Conservation (phyloP, 148 eudicot species). For the Rhododendron ovatum region DNA sequence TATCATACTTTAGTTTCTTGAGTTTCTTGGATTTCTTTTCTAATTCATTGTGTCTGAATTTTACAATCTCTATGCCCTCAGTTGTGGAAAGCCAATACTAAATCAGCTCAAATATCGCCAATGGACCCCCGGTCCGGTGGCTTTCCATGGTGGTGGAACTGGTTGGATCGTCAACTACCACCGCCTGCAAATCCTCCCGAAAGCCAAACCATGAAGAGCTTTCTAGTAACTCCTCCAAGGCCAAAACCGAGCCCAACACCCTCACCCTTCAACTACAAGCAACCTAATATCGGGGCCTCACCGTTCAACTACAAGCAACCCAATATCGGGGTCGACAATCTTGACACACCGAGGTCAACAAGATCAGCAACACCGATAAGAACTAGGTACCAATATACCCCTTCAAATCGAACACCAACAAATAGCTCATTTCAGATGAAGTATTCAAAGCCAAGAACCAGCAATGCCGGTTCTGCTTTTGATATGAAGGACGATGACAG, state of each 20-base stretch:
- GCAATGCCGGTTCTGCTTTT: constrained; percentile 35
- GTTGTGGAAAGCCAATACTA: constrained; percentile 62
- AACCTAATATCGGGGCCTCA: constrained; percentile 20
- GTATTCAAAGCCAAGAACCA: constrained; percentile 30
- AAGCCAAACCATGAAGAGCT: constrained; percentile 35
- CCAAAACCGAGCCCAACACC: constrained; percentile 56
- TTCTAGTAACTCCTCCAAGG: constrained; percentile 53
- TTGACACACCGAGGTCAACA: constrained; percentile 71
- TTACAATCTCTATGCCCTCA: constrained; percentile 11
- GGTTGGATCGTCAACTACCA: constrained; percentile 62
- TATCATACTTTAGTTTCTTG: background rate
- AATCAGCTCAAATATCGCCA: constrained; percentile 38
- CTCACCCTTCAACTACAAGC: constrained; percentile 19
- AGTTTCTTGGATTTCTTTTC: background rate
- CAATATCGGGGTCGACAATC: constrained; percentile 28
- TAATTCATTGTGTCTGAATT: background rate
- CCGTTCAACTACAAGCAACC: constrained; percentile 17
- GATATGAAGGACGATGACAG: constrained; percentile 70
- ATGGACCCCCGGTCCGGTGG: constrained; percentile 63
- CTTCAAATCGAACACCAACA: constrained; percentile 47
- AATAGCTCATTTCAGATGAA: constrained; percentile 21
- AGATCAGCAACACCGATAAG: constrained; percentile 50
- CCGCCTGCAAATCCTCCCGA: constrained; percentile 38
- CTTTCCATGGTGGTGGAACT: constrained; percentile 97
- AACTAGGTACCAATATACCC: constrained; percentile 33